Percentiles rank a stretch among this genome's conserved stretches.
Conservation (phyloP, 1,139 yeast species). For the Casaregolazyma lundiana region DNA sequence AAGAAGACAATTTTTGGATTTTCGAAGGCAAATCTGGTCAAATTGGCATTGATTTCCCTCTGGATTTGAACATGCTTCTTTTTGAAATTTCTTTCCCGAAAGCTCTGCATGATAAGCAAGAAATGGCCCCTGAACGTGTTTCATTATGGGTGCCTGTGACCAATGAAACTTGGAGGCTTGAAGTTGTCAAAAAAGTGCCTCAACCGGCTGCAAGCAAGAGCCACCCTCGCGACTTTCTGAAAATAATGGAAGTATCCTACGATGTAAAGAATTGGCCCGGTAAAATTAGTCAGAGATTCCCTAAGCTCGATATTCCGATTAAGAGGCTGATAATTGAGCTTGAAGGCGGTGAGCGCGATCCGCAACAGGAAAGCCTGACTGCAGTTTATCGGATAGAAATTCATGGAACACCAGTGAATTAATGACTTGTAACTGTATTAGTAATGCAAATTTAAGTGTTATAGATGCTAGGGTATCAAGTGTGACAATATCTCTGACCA, state of each 20-base stretch:
- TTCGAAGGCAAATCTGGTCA: conserved; percentile 31
- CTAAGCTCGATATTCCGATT: conserved; percentile 17
- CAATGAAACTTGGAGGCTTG: conserved; percentile 13
- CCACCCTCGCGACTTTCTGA: conserved; percentile 22
- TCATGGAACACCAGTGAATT: conserved; percentile 24
- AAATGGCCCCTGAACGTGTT: conserved; percentile 31
- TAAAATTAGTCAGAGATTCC: conserved; percentile 24
- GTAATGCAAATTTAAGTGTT: neutral
- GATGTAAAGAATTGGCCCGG: conserved; percentile 30
- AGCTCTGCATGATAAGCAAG: conserved; percentile 23
- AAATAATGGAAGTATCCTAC: conserved; percentile 27
- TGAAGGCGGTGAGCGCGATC: conserved; percentile 34
- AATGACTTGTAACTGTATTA: neutral
- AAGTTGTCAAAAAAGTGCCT: conserved; percentile 9
- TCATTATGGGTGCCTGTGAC: conserved; percentile 30
- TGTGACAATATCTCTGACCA: neutral
- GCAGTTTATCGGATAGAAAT: conserved; percentile 34
- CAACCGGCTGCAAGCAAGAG: conserved; percentile 9
- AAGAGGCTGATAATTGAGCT: conserved; percentile 24
- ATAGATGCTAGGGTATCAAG: conserved; percentile 1
- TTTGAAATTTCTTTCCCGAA: conserved; percentile 31
- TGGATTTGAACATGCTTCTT: conserved; percentile 25
- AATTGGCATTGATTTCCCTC: conserved; percentile 29
- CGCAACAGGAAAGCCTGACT: conserved; percentile 23
- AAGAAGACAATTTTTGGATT: conserved; percentile 36